These are phyloP conservation scores for Ceratocystiopsis brevicomis DNA, from an alignment of 2,329 filamentous ascomycete genomes.

Conservation along the genomic window DNA sequence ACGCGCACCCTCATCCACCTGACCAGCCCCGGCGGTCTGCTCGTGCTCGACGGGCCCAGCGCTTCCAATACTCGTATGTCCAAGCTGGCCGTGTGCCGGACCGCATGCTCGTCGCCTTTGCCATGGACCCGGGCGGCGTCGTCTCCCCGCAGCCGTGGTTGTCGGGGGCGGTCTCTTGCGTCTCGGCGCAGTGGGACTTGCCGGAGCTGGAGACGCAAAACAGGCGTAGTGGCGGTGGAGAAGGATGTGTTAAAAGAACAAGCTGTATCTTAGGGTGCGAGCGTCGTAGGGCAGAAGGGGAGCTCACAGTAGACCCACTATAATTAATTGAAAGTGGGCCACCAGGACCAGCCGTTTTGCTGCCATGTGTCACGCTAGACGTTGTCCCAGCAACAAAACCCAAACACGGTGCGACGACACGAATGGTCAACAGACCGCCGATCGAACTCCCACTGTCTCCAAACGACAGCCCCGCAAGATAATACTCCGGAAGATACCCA, in stretches of 20 bases:
- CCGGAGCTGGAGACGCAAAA: slow-evolving; percentile 22
- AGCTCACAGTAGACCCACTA: too few relatives aligned
- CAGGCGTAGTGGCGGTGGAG: slow-evolving; percentile 22
- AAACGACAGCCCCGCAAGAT: too few relatives aligned
- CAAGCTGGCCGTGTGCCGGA: slow-evolving; percentile 27
- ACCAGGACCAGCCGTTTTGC: too few relatives aligned
- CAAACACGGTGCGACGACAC: too few relatives aligned
- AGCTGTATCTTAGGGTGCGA: not conserved
- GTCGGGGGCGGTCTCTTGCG: slow-evolving; percentile 23
- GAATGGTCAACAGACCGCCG: too few relatives aligned
- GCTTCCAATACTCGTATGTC: slow-evolving; percentile 27
- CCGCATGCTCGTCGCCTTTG: slow-evolving; percentile 17
- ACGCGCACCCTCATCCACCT: slow-evolving; percentile 25
- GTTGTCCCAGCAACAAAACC: too few relatives aligned
- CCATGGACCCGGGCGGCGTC: slow-evolving; percentile 21
- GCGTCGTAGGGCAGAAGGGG: too few relatives aligned
- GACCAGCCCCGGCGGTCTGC: slow-evolving; percentile 23
- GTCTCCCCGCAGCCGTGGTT: slow-evolving; percentile 26
- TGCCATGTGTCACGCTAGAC: too few relatives aligned
- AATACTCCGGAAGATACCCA: too few relatives aligned
- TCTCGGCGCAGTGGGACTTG: slow-evolving; percentile 28
- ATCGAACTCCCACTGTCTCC: too few relatives aligned
- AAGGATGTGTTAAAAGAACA: not conserved
- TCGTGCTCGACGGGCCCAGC: slow-evolving; percentile 17
- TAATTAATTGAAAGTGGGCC: too few relatives aligned